These are phyloP conservation scores for Populus tremula DNA, from an alignment of 345 rosid species.

Conservation along the genomic window DNA sequence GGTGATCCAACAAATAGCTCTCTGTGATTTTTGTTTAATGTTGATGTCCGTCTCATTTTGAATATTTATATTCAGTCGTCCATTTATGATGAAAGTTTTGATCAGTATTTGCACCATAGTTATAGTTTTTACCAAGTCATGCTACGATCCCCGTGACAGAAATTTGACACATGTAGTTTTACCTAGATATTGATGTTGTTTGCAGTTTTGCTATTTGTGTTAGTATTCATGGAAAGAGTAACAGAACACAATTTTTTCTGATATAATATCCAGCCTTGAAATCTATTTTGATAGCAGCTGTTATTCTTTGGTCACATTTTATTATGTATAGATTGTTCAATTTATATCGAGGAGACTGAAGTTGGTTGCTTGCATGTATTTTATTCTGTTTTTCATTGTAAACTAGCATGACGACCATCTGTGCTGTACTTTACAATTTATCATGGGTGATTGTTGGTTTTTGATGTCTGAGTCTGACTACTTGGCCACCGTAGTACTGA, in stretches of 20 bases:
- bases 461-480: neutral
- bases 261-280: neutral
- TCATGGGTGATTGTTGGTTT: neutral
- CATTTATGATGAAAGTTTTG: slow-evolving; percentile 16
- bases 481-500: neutral
- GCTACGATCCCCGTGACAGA: neutral
- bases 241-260: neutral
- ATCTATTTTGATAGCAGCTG: neutral
- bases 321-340: neutral
- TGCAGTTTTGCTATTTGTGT: neutral
- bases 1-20: slow-evolving; percentile 24
- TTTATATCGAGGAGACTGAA: no score
- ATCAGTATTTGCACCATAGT: neutral
- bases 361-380: neutral
- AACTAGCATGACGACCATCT: neutral
- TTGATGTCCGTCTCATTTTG: slow-evolving; percentile 13
- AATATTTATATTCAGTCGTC: neutral
- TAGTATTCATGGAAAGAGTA: slow-evolving; percentile 3
- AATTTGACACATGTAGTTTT: neutral
- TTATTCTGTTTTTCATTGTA: neutral
- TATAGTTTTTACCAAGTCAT: neutral
- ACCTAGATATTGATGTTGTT: neutral
- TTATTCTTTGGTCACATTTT: neutral
- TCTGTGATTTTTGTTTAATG: slow-evolving; percentile 12
- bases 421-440: neutral